phyloP scores from a whole-genome alignment of 2,329 filamentous ascomycete genomes.

The Drechslera avenae region DNA sequence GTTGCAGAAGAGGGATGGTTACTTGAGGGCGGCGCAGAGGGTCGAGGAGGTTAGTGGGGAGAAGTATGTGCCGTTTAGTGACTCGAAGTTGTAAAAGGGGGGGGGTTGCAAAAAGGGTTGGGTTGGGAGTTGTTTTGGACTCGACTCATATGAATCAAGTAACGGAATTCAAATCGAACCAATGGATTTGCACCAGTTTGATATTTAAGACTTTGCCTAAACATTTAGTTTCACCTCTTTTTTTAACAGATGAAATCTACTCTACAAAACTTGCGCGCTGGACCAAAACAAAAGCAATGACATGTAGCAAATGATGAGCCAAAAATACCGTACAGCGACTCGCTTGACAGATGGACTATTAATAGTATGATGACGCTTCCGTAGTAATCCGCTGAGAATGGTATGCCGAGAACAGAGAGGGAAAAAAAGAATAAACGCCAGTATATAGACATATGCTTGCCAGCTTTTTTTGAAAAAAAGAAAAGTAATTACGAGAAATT shows the following conservation, averaged over 20 bases:
- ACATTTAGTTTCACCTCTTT: too few species aligned
- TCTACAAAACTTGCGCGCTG: too few species aligned
- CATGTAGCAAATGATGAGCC: too few species aligned
- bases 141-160: too few species aligned
- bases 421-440: background rate
- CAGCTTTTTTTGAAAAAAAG: background rate
- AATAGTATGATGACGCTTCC: background rate
- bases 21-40: conserved; percentile 56
- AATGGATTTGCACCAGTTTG: too few species aligned
- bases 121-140: too few species aligned
- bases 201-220: too few species aligned
- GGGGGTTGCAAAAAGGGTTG: too few species aligned
- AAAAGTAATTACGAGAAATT: background rate
- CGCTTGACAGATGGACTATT: background rate
- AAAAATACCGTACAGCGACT: too few species aligned
- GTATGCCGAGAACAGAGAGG: background rate
- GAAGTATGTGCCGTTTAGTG: conserved; percentile 42
- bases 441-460: background rate
- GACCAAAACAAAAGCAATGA: too few species aligned
- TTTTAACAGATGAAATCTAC: too few species aligned
- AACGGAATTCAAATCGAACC: too few species aligned
- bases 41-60: conserved; percentile 53
- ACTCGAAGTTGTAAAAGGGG: conserved; percentile 20
- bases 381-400: background rate
- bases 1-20: conserved; percentile 53